Percentiles rank a stretch among this genome's conserved stretches.
These are phyloP conservation scores for Coemansia sp. DNA, from an alignment of 192 early-diverging fungal genomes.

Conservation along the genomic window DNA sequence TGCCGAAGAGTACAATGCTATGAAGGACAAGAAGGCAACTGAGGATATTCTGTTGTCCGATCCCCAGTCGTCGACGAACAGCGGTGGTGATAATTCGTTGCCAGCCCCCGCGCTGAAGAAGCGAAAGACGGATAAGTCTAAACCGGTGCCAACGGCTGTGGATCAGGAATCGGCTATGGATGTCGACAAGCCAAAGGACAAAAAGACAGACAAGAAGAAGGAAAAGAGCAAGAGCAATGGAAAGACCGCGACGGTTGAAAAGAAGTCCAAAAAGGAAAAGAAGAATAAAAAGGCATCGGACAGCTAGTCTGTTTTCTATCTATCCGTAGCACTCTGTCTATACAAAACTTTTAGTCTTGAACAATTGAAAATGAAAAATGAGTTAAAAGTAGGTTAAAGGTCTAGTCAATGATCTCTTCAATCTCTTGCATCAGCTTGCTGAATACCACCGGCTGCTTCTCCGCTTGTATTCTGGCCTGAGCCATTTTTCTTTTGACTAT, in stretches of 20 bases:
- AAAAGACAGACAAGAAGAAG: slow-evolving; percentile 5
- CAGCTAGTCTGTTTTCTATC: neutral
- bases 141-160: neutral
- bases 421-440: neutral
- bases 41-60: neutral
- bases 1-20: slow-evolving; percentile 38
- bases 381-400: neutral
- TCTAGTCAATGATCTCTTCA: neutral
- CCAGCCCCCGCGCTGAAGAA: neutral
- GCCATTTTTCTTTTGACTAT: neutral
- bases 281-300: slow-evolving; percentile 12
- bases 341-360: neutral
- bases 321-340: neutral
- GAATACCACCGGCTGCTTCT: neutral
- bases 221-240: slow-evolving; percentile 22
- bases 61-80: no score
- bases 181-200: slow-evolving; percentile 7
- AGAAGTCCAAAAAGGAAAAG: slow-evolving; percentile 18
- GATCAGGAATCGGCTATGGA: slow-evolving; percentile 2
- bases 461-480: neutral
- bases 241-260: slow-evolving; percentile 10
- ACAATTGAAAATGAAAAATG: neutral
- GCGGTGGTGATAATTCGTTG: neutral
- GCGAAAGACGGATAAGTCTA: neutral
- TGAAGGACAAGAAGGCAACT: neutral